A percentile compares a stretch with the other conserved stretches of the same genome.
These are phyloP conservation scores for Pichia kluyveri DNA, from an alignment of 805 yeast genomes.

Conservation along the genomic window DNA sequence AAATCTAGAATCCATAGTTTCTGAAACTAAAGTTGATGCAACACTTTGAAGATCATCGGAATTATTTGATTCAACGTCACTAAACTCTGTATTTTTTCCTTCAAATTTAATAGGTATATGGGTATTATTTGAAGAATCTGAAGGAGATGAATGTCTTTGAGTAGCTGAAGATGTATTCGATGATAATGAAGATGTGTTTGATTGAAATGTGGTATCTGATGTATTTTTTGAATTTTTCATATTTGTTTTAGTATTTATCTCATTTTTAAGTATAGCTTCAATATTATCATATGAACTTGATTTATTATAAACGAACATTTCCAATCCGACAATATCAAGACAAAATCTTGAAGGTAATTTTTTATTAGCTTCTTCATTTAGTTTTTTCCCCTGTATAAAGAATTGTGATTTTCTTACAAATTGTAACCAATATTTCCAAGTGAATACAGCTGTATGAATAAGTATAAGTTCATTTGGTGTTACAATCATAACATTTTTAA, in stretches of 20 bases:
- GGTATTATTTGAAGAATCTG: neutral
- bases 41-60: neutral
- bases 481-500: slow-evolving; percentile 64
- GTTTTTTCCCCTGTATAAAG: slow-evolving; percentile 15
- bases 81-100: neutral
- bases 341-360: slow-evolving; percentile 47
- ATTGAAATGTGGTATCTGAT: neutral
- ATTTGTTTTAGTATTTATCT: neutral
- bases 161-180: neutral
- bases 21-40: neutral
- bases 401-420: slow-evolving; percentile 33
- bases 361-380: slow-evolving; percentile 28
- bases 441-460: slow-evolving; percentile 60
- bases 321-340: slow-evolving; percentile 66
- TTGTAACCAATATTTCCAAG: slow-evolving; percentile 88
- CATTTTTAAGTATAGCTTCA: slow-evolving; percentile 6
- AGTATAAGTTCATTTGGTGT: slow-evolving; percentile 69
- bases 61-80: neutral
- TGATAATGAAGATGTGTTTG: neutral
- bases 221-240: neutral
- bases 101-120: neutral
- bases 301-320: slow-evolving; percentile 75
- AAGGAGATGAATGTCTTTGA: neutral
- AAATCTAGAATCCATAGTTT: slow-evolving; percentile 11
- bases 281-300: slow-evolving; percentile 57